Percentiles rank a stretch among this genome's conserved stretches.
Conservation (phyloP, 2,329 filamentous ascomycete genomes). For the Ceratocystis variospora region DNA sequence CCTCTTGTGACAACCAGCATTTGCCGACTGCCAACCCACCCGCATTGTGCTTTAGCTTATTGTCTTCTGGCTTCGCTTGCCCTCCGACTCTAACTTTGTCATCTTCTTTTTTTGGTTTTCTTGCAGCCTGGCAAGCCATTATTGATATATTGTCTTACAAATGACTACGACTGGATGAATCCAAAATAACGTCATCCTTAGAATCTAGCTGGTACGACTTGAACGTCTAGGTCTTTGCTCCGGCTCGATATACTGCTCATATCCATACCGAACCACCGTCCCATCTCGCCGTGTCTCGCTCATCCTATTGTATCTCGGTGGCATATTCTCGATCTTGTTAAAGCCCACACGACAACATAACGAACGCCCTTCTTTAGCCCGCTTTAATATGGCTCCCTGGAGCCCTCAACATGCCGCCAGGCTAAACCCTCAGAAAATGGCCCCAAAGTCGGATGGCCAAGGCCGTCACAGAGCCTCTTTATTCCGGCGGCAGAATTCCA, state of each 20-base stretch:
- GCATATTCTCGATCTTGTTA: background rate
- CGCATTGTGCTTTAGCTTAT: background rate
- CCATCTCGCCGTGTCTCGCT: background rate
- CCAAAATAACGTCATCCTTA: background rate
- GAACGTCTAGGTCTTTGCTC: background rate
- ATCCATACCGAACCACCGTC: background rate
- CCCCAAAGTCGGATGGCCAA: background rate
- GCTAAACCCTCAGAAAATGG: background rate
- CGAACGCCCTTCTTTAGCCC: background rate
- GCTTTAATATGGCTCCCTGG: background rate
- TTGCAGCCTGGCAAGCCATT: background rate
- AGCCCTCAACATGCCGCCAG: background rate
- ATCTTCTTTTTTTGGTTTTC: background rate
- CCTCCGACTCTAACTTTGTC: background rate
- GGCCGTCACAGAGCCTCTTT: background rate
- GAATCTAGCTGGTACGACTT: background rate
- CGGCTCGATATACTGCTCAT: background rate
- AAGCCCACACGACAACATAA: background rate
- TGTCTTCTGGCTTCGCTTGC: background rate
- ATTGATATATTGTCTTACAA: background rate
- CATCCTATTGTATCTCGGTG: background rate
- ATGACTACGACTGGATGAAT: background rate
- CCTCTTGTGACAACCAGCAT: background rate
- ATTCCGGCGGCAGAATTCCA: background rate
- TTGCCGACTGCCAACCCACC: background rate